These are phyloP conservation scores for Cytauxzoon felis DNA, from an alignment of 169 alveolate species.

Conservation along the genomic window DNA sequence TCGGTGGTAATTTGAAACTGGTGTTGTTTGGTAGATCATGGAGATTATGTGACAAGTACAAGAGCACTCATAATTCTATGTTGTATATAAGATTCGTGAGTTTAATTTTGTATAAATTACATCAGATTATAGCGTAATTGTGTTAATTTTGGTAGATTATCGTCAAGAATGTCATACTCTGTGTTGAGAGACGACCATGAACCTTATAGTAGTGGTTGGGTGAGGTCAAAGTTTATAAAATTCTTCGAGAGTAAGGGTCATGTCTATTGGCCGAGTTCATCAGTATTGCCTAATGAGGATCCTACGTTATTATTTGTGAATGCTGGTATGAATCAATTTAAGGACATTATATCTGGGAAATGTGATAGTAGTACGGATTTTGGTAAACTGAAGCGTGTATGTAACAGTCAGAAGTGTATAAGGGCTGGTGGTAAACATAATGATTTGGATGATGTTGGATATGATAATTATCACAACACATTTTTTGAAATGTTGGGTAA, in stretches of 20 bases:
- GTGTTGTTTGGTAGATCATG: no score
- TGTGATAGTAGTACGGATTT: constrained; percentile 85
- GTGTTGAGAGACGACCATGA: neutral
- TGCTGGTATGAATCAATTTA: constrained; percentile 93
- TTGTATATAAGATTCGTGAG: no score
- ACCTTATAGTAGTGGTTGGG: constrained; percentile 40
- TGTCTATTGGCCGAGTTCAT: constrained; percentile 72
- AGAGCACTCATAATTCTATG: no score
- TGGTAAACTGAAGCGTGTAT: constrained; percentile 86
- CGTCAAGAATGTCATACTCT: no score
- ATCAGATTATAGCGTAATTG: no score
- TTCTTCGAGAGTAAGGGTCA: constrained; percentile 69
- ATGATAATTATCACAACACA: constrained; percentile 92
- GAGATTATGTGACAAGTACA: no score
- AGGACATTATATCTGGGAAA: constrained; percentile 84
- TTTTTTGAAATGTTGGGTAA: constrained; percentile 95
- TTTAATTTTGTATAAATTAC: no score
- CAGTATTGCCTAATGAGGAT: constrained; percentile 88
- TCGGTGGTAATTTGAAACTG: no score
- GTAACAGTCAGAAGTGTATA: constrained; percentile 91
- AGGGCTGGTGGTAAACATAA: constrained; percentile 90
- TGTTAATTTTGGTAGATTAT: no score
- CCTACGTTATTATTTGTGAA: constrained; percentile 88
- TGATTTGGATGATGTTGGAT: constrained; percentile 91
- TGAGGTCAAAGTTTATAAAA: constrained; percentile 66